Conservation (phyloP, 805 yeast species). For the Ogataea pignaliae region DNA sequence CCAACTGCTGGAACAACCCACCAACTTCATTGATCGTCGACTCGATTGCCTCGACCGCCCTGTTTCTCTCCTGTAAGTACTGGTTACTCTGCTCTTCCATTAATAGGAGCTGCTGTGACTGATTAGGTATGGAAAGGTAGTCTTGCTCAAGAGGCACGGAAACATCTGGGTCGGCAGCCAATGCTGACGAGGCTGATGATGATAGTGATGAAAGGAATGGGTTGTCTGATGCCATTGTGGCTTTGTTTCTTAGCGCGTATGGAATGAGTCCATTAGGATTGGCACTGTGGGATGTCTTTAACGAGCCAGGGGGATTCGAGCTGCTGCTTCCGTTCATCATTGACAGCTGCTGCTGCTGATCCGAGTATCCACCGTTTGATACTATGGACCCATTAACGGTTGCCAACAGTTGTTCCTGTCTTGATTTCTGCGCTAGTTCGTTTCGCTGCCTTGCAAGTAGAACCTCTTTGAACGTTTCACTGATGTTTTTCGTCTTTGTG, state of each 20-base stretch:
- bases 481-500: slow-evolving; percentile 85
- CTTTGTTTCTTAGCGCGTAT: slow-evolving; percentile 24
- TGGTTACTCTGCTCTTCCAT: slow-evolving; percentile 78
- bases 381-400: slow-evolving; percentile 28
- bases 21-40: slow-evolving; percentile 98
- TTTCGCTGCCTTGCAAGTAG: slow-evolving; percentile 80
- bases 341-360: background rate
- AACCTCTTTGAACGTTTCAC: slow-evolving; percentile 89
- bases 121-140: slow-evolving; percentile 72
- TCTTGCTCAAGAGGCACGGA: slow-evolving; percentile 40
- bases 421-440: slow-evolving; percentile 71
- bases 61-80: slow-evolving; percentile 76
- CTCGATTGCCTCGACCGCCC: slow-evolving; percentile 95
- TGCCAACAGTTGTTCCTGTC: slow-evolving; percentile 82
- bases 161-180: slow-evolving; percentile 17
- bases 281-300: slow-evolving; percentile 1
- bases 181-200: slow-evolving; percentile 7
- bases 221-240: slow-evolving; percentile 28
- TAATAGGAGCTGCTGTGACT: slow-evolving; percentile 74
- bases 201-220: slow-evolving; percentile 31
- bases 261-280: slow-evolving; percentile 17
- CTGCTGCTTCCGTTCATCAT: slow-evolving; percentile 15
- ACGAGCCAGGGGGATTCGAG: slow-evolving; percentile 1
- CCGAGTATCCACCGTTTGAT: too few species aligned
- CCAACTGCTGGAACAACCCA: slow-evolving; percentile 85